A percentile compares a stretch with the other conserved stretches of the same genome.
Evolutionary conservation across 768 basidiomycete species (phyloP).

Genomic region (Termitomyces sp.): DNA sequence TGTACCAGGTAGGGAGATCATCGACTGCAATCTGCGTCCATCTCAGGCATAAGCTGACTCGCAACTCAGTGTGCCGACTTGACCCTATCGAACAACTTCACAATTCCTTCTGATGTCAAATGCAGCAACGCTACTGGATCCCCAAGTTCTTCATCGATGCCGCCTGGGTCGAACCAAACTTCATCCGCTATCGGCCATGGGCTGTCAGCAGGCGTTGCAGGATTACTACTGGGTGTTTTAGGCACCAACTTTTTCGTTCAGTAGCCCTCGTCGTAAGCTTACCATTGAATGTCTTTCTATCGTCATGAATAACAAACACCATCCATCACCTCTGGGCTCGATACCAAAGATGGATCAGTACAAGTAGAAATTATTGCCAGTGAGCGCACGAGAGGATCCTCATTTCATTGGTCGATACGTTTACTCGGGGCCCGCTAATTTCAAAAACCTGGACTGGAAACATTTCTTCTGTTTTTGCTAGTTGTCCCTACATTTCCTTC

Average conservation of each 20-base stretch:
- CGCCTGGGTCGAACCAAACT: not conserved
- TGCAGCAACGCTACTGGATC: conserved; percentile 31
- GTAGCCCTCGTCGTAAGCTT: not conserved
- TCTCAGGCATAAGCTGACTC: not conserved
- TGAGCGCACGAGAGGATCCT: too few species aligned
- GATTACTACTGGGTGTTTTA: not conserved
- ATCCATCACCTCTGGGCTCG: too few species aligned
- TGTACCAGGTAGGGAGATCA: conserved; percentile 57
- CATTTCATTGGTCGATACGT: too few species aligned
- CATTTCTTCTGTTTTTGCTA: too few species aligned
- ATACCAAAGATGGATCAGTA: too few species aligned
- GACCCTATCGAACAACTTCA: conserved; percentile 53
- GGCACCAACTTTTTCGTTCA: not conserved
- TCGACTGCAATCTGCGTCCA: too few species aligned
- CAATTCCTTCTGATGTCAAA: conserved; percentile 40
- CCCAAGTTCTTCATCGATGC: conserved; percentile 10
- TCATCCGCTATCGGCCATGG: not conserved
- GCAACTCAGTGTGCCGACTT: conserved; percentile 71
- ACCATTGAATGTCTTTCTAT: not conserved
- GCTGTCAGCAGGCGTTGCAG: not conserved
- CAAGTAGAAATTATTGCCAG: too few species aligned
- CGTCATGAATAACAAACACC: too few species aligned
- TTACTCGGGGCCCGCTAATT: too few species aligned
- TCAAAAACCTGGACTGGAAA: too few species aligned
- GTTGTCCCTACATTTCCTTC: too few species aligned